phyloP scores from a whole-genome alignment of 208 protist species.

The Angomonas ambiguus region DNA sequence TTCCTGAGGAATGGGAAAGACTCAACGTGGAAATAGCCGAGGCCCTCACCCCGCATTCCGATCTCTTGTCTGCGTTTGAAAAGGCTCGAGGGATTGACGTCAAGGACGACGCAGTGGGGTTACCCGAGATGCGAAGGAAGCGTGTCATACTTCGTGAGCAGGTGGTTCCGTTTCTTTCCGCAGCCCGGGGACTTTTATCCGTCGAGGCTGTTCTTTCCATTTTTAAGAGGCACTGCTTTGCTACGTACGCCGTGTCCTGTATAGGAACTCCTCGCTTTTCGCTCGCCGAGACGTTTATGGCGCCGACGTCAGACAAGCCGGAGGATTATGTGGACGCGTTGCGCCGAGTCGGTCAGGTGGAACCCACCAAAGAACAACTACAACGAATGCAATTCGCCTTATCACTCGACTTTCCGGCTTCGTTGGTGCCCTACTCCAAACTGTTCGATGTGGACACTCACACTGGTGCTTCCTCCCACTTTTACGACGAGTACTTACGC shows the following conservation, averaged over 20 bases:
- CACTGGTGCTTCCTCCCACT: slow-evolving; percentile 53
- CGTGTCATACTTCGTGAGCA: slow-evolving; percentile 16
- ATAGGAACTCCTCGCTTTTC: slow-evolving; percentile 61
- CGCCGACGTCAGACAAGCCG: not conserved
- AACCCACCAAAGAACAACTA: slow-evolving; percentile 42
- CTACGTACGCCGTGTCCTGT: slow-evolving; percentile 75
- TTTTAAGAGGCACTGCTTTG: slow-evolving; percentile 58
- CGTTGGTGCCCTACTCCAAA: slow-evolving; percentile 31
- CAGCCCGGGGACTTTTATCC: slow-evolving; percentile 55
- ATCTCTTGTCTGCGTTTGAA: slow-evolving; percentile 39
- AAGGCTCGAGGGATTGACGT: not conserved
- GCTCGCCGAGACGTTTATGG: slow-evolving; percentile 32
- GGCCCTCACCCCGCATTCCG: slow-evolving; percentile 41
- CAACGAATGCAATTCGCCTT: slow-evolving; percentile 74
- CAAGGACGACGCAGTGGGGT: not conserved
- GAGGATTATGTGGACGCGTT: slow-evolving; percentile 26
- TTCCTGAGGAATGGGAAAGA: slow-evolving; percentile 32
- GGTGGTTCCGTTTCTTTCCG: slow-evolving; percentile 25
- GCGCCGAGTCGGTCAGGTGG: slow-evolving; percentile 46
- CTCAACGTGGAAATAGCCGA: slow-evolving; percentile 36
- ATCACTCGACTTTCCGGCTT: slow-evolving; percentile 68
- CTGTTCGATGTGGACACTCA: slow-evolving; percentile 62
- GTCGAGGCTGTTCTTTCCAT: slow-evolving; percentile 43
- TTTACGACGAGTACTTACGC: slow-evolving; percentile 77
- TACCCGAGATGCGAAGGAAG: slow-evolving; percentile 14